Evolutionary conservation across 2,329 filamentous ascomycete genomes (phyloP).

Genomic region (Talaromyces sp.): DNA sequence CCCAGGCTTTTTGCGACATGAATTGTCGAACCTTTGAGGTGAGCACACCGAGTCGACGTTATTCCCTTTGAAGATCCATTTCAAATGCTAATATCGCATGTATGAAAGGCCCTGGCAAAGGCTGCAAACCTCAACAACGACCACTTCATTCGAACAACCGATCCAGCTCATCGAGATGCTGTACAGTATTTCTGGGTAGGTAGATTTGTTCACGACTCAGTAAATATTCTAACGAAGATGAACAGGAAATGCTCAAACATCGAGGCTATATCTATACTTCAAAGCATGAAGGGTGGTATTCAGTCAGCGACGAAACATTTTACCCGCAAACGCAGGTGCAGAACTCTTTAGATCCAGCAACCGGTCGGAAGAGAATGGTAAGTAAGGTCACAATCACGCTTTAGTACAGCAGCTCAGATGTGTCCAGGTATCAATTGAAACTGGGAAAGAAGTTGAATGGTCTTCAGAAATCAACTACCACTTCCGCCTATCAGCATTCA

Average conservation of each 20-base stretch:
- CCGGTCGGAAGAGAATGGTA: conserved; percentile 79
- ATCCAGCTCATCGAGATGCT: conserved; percentile 75
- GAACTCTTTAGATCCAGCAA: conserved; percentile 73
- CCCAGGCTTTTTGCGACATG: conserved; percentile 85
- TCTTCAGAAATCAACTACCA: conserved; percentile 92
- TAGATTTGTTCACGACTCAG: neutral
- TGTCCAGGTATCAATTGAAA: conserved; percentile 70
- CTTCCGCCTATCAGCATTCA: conserved; percentile 83
- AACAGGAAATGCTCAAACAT: conserved; percentile 68
- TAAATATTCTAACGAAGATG: conserved; percentile 4
- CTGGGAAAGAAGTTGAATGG: conserved; percentile 93
- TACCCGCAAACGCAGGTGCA: conserved; percentile 79
- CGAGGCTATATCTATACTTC: conserved; percentile 78
- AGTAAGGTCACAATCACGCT: neutral
- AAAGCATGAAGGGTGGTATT: conserved; percentile 95
- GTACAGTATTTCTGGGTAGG: conserved; percentile 85
- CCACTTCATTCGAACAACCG: conserved; percentile 90
- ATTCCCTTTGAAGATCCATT: neutral
- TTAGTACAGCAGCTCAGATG: conserved; percentile 15
- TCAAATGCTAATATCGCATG: neutral
- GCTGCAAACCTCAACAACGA: conserved; percentile 74
- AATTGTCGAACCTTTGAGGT: conserved; percentile 78
- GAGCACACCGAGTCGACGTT: neutral
- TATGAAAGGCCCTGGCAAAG: conserved; percentile 63
- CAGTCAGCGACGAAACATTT: conserved; percentile 93